Evolutionary conservation across 1,139 yeast species (phyloP).

Genomic region (Magnusiomyces fungicola): DNA sequence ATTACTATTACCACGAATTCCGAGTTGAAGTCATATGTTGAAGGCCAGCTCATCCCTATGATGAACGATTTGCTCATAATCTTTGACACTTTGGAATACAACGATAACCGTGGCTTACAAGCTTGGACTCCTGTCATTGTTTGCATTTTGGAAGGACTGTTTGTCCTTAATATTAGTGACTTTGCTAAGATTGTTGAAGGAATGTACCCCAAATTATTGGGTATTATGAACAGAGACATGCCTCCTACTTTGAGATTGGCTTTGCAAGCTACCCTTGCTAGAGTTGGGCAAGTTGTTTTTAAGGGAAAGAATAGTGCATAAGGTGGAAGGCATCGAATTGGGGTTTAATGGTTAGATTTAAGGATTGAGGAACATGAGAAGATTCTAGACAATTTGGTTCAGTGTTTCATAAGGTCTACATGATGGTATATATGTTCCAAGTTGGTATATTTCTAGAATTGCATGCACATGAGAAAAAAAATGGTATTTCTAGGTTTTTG

Average conservation of each 20-base stretch:
- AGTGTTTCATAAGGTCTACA: no score
- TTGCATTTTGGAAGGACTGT: slow-evolving; percentile 75
- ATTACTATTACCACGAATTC: slow-evolving; percentile 5
- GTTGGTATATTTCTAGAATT: no score
- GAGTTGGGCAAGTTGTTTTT: slow-evolving; percentile 35
- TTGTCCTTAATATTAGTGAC: slow-evolving; percentile 69
- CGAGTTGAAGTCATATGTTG: slow-evolving; percentile 13
- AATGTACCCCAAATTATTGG: slow-evolving; percentile 62
- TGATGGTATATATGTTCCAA: no score
- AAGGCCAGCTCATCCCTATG: slow-evolving; percentile 43
- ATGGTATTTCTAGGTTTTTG: no score
- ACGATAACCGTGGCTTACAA: slow-evolving; percentile 67
- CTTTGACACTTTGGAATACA: slow-evolving; percentile 60
- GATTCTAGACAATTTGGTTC: not conserved
- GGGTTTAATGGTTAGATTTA: not conserved
- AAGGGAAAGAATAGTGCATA: slow-evolving; percentile 20
- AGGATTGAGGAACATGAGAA: not conserved
- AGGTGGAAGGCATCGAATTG: slow-evolving; percentile 21
- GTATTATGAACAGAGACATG: slow-evolving; percentile 60
- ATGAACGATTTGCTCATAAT: slow-evolving; percentile 64
- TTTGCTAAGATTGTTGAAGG: slow-evolving; percentile 55
- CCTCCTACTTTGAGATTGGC: slow-evolving; percentile 64
- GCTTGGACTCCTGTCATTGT: slow-evolving; percentile 92
- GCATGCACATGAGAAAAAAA: no score
- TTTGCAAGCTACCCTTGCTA: slow-evolving; percentile 53